phyloP scores from a whole-genome alignment of 192 early-diverging fungal species.

The Coemansia sp. region DNA sequence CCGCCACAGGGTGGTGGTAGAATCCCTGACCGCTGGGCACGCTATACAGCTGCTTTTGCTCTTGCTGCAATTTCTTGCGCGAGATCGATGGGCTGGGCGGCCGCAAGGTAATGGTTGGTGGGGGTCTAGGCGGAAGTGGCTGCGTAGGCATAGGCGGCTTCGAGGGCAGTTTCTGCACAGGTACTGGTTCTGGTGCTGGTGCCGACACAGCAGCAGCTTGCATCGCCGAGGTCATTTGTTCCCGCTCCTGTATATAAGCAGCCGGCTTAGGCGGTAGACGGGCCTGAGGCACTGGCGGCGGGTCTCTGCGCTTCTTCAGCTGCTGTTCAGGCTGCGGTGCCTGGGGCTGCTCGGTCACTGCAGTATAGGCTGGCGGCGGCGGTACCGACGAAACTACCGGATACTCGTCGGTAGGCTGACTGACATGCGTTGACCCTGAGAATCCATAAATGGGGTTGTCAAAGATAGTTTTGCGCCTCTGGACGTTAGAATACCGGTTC shows the following conservation, averaged over 20 bases:
- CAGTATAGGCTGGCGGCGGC: neutral
- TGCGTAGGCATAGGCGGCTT: neutral
- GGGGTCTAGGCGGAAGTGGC: constrained; percentile 7
- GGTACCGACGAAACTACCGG: neutral
- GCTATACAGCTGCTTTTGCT: constrained; percentile 8
- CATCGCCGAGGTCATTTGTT: neutral
- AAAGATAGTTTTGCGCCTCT: constrained; percentile 57
- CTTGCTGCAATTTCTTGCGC: constrained; percentile 11
- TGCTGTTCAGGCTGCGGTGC: neutral
- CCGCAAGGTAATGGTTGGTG: neutral
- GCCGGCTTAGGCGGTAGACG: constrained; percentile 24
- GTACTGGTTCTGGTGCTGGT: constrained; percentile 4
- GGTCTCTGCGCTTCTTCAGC: constrained; percentile 12
- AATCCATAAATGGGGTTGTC: constrained; percentile 56
- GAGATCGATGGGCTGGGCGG: neutral
- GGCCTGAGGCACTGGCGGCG: constrained; percentile 12
- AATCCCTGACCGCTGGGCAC: constrained; percentile 18
- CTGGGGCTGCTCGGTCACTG: constrained; percentile 6
- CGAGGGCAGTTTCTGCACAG: neutral
- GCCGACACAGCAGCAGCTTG: neutral
- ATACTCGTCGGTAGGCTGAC: neutral
- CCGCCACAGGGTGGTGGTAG: constrained; percentile 35
- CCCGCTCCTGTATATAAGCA: constrained; percentile 13
- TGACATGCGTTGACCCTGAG: constrained; percentile 24
- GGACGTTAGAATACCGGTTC: neutral